Base-by-base conservation (phyloP, 768 basidiomycete genomes). In the Galerina marginata region DNA sequence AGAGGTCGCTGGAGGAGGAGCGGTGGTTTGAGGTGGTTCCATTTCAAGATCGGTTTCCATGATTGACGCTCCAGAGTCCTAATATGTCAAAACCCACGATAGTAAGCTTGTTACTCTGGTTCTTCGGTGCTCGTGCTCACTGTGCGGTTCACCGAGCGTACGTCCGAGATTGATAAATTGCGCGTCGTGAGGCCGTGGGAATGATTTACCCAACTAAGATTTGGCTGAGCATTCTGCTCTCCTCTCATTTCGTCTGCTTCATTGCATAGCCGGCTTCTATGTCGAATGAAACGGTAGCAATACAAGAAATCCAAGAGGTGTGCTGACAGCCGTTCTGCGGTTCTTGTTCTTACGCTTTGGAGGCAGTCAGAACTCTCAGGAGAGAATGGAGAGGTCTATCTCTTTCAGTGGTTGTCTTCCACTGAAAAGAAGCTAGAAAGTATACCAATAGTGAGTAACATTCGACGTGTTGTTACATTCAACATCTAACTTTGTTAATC, bases 401-500 rank as follows among this genome's bases (percentile, higher is more conserved):
- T 95, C 14, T 91, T 95, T 67, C 90, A 91, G 67, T 96, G 93
- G 91, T 81, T 95, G 9, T 84, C 87, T 6, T 76, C 80, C 9
- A 82, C 84, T 2, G 88, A 93, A 72, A 84, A 82, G 69, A 80
- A 79, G 25, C 71, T 92, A 16, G 78, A 75, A 25, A 74, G 78
- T 1, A 76, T 81, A 14, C 66, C 81, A 1, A 67, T 81, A 29
- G 93, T 93, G 67, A 54, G 91, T 76, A 25, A 26, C 61, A 52
- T 45, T n/a, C 16, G 36, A 25, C 12, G 44, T 58, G 38, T 39
- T 36, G 1, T 43, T 14, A 45, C 40, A 10, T 40, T 33, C 11
- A 29, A 50, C 58, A 11, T n/a, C 37, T 63, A 15, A 61, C 36
- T 38, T 16, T 10, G 51, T 11, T 43, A 33, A 33, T 36, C 4